Percentiles rank a stretch among this genome's conserved stretches.
Conservation (phyloP, 441 rosid genomes). For the Brassica balearica region DNA sequence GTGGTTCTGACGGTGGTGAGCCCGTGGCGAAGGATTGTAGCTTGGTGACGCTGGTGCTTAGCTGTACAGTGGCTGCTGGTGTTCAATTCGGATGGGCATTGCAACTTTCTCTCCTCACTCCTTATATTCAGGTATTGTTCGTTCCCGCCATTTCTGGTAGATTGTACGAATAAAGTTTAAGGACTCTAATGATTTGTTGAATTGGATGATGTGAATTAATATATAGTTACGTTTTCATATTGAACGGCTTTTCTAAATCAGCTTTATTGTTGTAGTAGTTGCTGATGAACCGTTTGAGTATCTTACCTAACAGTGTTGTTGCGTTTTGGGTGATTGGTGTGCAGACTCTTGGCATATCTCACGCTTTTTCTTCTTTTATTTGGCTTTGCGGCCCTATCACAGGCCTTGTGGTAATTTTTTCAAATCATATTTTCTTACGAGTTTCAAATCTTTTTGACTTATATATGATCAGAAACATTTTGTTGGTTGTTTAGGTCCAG, state of each 20-base stretch:
- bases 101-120: slow-evolving; percentile 91
- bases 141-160: slow-evolving; percentile 9
- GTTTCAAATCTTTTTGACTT: too few species aligned
- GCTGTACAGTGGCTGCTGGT: slow-evolving; percentile 93
- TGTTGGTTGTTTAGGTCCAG: slow-evolving; percentile 77
- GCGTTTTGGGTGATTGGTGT: slow-evolving; percentile 43
- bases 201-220: background rate
- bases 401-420: slow-evolving; percentile 99
- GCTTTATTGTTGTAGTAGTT: background rate
- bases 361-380: slow-evolving; percentile 95
- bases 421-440: too few species aligned
- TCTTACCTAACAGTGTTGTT: slow-evolving; percentile 32
- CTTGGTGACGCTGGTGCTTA: slow-evolving; percentile 64
- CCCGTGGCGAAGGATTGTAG: slow-evolving; percentile 54
- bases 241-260: too few species aligned
- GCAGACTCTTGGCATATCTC: slow-evolving; percentile 96
- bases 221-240: background rate
- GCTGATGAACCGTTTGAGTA: slow-evolving; percentile 15
- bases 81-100: slow-evolving; percentile 97
- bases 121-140: slow-evolving; percentile 74
- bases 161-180: background rate
- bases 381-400: slow-evolving; percentile 98
- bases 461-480: slow-evolving; percentile 8
- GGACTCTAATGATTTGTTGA: background rate
- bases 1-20: slow-evolving; percentile 24